Evolutionary conservation across 441 rosid genomes (phyloP).

Genomic region (Gossypium gossypioides): DNA sequence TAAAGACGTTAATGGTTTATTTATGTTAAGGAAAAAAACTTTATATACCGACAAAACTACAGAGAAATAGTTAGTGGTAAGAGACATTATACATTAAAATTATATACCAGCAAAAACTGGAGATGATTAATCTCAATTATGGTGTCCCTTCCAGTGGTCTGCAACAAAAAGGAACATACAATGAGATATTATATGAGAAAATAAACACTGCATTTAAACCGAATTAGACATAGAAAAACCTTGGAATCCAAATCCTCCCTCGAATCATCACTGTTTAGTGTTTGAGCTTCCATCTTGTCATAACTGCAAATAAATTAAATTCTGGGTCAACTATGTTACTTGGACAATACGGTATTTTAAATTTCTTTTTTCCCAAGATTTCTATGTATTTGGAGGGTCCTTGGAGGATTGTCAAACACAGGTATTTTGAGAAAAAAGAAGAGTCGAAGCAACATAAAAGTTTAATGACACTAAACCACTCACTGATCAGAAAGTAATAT

Average conservation of each 20-base stretch:
- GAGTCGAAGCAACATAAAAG: not conserved
- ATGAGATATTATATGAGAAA: slow-evolving; percentile 15
- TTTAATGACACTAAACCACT: not conserved
- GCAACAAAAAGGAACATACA: slow-evolving; percentile 24
- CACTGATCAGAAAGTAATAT: not conserved
- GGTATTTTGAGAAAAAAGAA: not conserved
- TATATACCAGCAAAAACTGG: slow-evolving; percentile 61
- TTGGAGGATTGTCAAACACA: not conserved
- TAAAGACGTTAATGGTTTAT: slow-evolving; percentile 6
- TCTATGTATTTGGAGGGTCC: not conserved
- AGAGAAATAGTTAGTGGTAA: slow-evolving; percentile 1
- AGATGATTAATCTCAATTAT: slow-evolving; percentile 50
- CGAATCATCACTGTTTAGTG: slow-evolving; percentile 20
- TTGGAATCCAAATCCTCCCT: slow-evolving; percentile 34
- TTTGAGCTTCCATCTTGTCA: slow-evolving; percentile 22
- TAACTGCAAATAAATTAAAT: slow-evolving; percentile 27
- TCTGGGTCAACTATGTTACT: not conserved
- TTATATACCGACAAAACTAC: not conserved
- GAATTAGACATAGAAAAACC: slow-evolving; percentile 27
- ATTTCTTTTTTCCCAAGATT: not conserved
- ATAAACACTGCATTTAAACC: slow-evolving; percentile 10
- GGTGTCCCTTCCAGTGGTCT: slow-evolving; percentile 38
- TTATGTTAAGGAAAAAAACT: not conserved
- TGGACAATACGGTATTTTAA: not conserved
- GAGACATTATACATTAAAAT: slow-evolving; percentile 4